Percentiles rank a stretch among this genome's conserved stretches.
Evolutionary conservation across 2,329 filamentous ascomycete genomes (phyloP).

Genomic region (Penicillium vulpinum): DNA sequence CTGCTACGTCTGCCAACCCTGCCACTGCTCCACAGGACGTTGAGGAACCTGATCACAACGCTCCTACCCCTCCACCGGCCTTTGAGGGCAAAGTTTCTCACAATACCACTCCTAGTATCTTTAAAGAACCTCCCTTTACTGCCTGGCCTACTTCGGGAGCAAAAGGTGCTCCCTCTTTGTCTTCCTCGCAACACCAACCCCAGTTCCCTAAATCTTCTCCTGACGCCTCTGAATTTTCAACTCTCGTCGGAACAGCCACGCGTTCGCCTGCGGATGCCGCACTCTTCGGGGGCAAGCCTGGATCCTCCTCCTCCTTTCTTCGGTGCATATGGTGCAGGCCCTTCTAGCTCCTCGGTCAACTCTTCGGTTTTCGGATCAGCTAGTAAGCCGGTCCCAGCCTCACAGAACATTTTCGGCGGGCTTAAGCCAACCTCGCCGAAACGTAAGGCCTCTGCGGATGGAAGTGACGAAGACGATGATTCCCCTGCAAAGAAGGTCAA

Average conservation of each 20-base stretch:
- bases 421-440: slow-evolving; percentile 27
- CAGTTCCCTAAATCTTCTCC: not conserved
- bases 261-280: not conserved
- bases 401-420: slow-evolving; percentile 41
- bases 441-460: slow-evolving; percentile 16
- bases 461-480: slow-evolving; percentile 28
- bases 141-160: not conserved
- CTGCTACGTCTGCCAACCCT: not conserved
- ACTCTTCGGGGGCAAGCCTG: not conserved
- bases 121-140: not conserved
- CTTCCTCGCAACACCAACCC: not conserved
- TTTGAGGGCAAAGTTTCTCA: not conserved
- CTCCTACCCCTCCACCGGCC: not conserved
- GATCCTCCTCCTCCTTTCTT: not conserved
- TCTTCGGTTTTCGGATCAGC: slow-evolving; percentile 33
- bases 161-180: not conserved
- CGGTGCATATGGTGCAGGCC: slow-evolving; percentile 2
- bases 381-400: slow-evolving; percentile 27
- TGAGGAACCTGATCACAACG: not conserved
- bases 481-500: slow-evolving; percentile 25
- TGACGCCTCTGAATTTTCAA: not conserved
- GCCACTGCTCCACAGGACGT: not conserved
- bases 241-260: not conserved
- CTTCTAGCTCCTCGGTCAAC: slow-evolving; percentile 11
- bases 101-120: not conserved